phyloP scores from a whole-genome alignment of 257 asterid species.

The Plantago ovata region DNA sequence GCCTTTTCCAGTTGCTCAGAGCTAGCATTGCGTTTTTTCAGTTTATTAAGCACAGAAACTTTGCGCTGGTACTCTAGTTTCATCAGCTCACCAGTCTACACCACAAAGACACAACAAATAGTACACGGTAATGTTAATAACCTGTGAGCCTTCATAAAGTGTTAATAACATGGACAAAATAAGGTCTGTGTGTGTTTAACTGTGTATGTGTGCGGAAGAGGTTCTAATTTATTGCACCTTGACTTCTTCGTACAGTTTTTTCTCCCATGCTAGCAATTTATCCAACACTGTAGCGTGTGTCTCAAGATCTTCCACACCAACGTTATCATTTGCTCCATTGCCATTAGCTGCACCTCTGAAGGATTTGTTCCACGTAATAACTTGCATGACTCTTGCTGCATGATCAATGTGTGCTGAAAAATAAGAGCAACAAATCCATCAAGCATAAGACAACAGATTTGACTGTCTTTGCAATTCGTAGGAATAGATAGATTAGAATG shows the following conservation, averaged over 20 bases:
- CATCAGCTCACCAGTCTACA: slow-evolving; percentile 84
- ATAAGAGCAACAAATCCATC: slow-evolving; percentile 17
- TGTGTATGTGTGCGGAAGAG: not conserved
- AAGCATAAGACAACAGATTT: slow-evolving; percentile 1
- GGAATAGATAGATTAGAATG: too few relatives aligned
- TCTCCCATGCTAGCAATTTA: slow-evolving; percentile 97
- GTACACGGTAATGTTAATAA: not conserved
- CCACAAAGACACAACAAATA: slow-evolving; percentile 11
- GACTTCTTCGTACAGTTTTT: slow-evolving; percentile 94
- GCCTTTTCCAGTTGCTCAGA: slow-evolving; percentile 84
- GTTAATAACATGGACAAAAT: slow-evolving; percentile 1
- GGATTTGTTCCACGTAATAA: slow-evolving; percentile 95
- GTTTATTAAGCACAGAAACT: slow-evolving; percentile 62
- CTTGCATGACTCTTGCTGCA: slow-evolving; percentile 94
- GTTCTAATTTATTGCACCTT: slow-evolving; percentile 45
- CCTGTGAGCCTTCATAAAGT: not conserved
- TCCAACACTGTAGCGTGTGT: slow-evolving; percentile 94
- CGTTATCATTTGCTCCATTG: slow-evolving; percentile 48
- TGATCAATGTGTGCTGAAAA: slow-evolving; percentile 92
- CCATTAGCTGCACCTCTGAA: slow-evolving; percentile 64
- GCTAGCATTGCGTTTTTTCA: slow-evolving; percentile 73
- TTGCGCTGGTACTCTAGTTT: slow-evolving; percentile 86
- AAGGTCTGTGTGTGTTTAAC: not conserved
- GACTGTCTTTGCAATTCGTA: too few relatives aligned
- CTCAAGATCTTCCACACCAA: slow-evolving; percentile 66